Evolutionary conservation across 2,329 filamentous ascomycete species (phyloP).

Genomic region (Ascochyta rabiei): DNA sequence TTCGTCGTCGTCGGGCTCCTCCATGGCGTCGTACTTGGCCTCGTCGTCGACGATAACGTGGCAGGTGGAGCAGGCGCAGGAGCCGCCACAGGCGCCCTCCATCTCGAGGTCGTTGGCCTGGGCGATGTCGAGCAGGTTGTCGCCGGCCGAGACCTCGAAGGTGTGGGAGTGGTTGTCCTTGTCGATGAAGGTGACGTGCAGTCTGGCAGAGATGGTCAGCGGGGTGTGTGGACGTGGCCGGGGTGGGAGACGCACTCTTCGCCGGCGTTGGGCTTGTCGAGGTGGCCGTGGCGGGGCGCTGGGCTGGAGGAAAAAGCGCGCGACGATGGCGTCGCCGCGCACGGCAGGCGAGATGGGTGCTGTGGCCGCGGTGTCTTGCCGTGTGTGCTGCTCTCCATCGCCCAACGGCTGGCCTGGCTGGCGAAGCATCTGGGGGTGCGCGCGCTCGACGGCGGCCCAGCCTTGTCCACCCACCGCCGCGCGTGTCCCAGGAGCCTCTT

Average conservation of each 20-base stretch:
- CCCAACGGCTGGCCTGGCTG: slow-evolving; percentile 24
- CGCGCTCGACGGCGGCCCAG: slow-evolving; percentile 8
- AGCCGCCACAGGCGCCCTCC: slow-evolving; percentile 96
- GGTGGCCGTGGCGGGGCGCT: slow-evolving; percentile 72
- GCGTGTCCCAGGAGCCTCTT: slow-evolving; percentile 13
- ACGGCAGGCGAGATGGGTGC: slow-evolving; percentile 7
- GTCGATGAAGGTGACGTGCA: slow-evolving; percentile 90
- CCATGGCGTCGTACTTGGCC: slow-evolving; percentile 75
- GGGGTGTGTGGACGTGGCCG: neutral
- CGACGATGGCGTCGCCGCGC: neutral
- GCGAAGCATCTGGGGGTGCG: slow-evolving; percentile 18
- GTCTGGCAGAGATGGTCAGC: slow-evolving; percentile 56
- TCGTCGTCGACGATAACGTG: slow-evolving; percentile 83
- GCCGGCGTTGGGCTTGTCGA: slow-evolving; percentile 82
- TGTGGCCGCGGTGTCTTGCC: neutral
- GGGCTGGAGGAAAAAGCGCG: slow-evolving; percentile 68
- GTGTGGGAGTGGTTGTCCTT: slow-evolving; percentile 81
- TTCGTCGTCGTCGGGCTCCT: slow-evolving; percentile 56
- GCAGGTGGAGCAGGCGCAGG: slow-evolving; percentile 91
- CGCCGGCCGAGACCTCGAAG: slow-evolving; percentile 80
- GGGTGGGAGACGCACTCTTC: slow-evolving; percentile 73
- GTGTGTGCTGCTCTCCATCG: neutral
- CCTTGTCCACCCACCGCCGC: slow-evolving; percentile 8
- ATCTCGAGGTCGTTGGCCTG: slow-evolving; percentile 96
- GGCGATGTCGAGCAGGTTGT: slow-evolving; percentile 94